A percentile compares a stretch with the other conserved stretches of the same genome.
These are phyloP conservation scores for Aureobasidium subglaciale DNA, from an alignment of 2,329 filamentous ascomycete genomes.

Conservation along the genomic window DNA sequence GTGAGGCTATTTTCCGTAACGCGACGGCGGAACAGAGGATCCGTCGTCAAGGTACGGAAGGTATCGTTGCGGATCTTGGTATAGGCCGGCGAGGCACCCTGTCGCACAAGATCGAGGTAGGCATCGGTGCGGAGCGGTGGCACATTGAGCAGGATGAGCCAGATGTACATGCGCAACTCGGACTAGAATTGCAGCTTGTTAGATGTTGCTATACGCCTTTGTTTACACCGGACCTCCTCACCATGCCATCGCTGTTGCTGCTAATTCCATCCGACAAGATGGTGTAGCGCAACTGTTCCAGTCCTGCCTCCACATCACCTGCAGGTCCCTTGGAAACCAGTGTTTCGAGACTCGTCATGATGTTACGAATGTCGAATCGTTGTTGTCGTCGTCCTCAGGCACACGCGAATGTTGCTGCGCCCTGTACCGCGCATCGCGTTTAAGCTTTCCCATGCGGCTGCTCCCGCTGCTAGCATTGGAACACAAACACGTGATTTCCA, in stretches of 20 bases:
- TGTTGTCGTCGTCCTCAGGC: not conserved
- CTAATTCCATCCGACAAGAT: constrained; percentile 71
- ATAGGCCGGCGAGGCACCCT: constrained; percentile 89
- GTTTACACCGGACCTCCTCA: constrained; percentile 32
- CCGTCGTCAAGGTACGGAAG: constrained; percentile 90
- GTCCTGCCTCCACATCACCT: constrained; percentile 58
- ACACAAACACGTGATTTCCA: not conserved
- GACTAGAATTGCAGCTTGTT: constrained; percentile 51
- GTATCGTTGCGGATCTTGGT: constrained; percentile 98
- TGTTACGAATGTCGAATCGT: not conserved
- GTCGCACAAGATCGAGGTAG: constrained; percentile 84
- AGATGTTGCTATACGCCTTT: not conserved
- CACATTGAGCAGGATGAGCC: constrained; percentile 87
- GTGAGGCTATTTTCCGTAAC: constrained; percentile 95
- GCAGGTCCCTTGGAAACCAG: constrained; percentile 75
- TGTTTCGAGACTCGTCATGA: constrained; percentile 54
- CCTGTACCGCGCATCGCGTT: not conserved
- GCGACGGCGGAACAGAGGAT: constrained; percentile 90
- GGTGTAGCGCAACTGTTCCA: constrained; percentile 65
- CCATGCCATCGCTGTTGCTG: constrained; percentile 75
- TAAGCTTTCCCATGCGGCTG: not conserved
- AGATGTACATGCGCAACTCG: constrained; percentile 86
- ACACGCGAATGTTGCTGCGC: not conserved
- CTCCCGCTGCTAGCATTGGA: too few relatives aligned
- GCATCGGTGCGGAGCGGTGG: constrained; percentile 77